Evolutionary conservation across 2,329 filamentous ascomycete species (phyloP), one percentile per base, ranked within the genome.

Genomic region (Penicillium expansum): DNA sequence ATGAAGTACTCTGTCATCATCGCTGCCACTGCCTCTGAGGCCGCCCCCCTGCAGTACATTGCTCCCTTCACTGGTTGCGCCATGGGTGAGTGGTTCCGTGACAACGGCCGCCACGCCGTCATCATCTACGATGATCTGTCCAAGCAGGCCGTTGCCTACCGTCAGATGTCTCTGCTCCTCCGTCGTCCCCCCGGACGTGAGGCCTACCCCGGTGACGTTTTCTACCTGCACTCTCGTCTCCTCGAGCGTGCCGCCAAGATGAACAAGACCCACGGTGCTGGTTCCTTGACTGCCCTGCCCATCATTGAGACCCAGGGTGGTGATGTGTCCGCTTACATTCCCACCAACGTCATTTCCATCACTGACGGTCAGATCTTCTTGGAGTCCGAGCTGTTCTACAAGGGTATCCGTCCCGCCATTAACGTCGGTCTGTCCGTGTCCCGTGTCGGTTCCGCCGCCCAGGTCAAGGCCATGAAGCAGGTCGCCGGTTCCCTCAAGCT

Each of bases 391-490:
- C 86, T 97, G 67, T 99, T 97, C 90, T 97, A 97, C 91, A 99
- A 99, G 91, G 94, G 94, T 95, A 83, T 99, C 81, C 93, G 94
- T 77, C 94, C 94, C 73, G 94, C 94, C 83, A 99, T 99, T 81
- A 99, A 99, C 87, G 94, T 99, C 90, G 94, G 94, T 94, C 91
- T 99, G 72, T 99, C 94, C 74, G 94, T 99, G 72, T 99, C 94
- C 71, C 94, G 94, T 91, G 94, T 99, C 88, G 94, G 94, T 79
- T 99, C 94, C 76, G 91, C 94, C 79, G 94, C 94, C 77, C 94
- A 99, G 87, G 87, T 97, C 80, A 99, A 97, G 91, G 92, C 94
- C 83, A 99, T 99, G 94, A 99, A 99, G 88, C 94, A 99, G 86
- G 94, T 99, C 73, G 94, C 94, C 75, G 94, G 94, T 87, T 97